These are phyloP conservation scores for Earliella scabrosa DNA, from an alignment of 1,284 basidiomycete species.

Conservation along the genomic window DNA sequence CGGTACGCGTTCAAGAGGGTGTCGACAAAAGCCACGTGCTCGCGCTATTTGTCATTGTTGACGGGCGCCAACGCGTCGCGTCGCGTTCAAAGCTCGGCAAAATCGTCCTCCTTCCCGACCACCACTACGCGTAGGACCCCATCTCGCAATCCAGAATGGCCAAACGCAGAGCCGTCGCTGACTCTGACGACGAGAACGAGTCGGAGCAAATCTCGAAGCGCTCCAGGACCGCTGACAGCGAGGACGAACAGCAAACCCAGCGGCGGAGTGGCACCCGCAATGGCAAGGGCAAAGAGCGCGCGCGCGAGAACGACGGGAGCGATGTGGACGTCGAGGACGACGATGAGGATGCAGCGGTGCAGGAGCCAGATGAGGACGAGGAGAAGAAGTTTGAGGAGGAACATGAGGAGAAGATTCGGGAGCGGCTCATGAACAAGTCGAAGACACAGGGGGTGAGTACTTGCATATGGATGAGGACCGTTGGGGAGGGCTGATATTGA, in stretches of 20 bases:
- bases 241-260: slow-evolving; percentile 37
- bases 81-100: slow-evolving; percentile 15
- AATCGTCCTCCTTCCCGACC: neutral
- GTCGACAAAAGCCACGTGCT: no score
- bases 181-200: slow-evolving; percentile 37
- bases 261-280: slow-evolving; percentile 28
- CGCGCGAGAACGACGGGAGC: slow-evolving; percentile 35
- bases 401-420: slow-evolving; percentile 58
- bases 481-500: neutral
- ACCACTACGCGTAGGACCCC: neutral
- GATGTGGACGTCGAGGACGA: slow-evolving; percentile 39
- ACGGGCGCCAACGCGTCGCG: slow-evolving; percentile 29
- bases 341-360: slow-evolving; percentile 38
- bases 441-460: slow-evolving; percentile 60
- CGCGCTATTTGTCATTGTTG: slow-evolving; percentile 21
- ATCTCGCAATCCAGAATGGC: slow-evolving; percentile 35
- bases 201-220: slow-evolving; percentile 42
- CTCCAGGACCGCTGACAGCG: slow-evolving; percentile 45
- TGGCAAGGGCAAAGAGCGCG: slow-evolving; percentile 41
- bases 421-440: slow-evolving; percentile 54
- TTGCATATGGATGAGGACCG: neutral
- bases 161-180: slow-evolving; percentile 41
- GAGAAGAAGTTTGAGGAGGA: slow-evolving; percentile 65
- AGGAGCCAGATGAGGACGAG: slow-evolving; percentile 48
- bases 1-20: no score